These are phyloP conservation scores for Saccharomyces hybrid DNA, from an alignment of 1,139 yeast genomes.

Conservation along the genomic window DNA sequence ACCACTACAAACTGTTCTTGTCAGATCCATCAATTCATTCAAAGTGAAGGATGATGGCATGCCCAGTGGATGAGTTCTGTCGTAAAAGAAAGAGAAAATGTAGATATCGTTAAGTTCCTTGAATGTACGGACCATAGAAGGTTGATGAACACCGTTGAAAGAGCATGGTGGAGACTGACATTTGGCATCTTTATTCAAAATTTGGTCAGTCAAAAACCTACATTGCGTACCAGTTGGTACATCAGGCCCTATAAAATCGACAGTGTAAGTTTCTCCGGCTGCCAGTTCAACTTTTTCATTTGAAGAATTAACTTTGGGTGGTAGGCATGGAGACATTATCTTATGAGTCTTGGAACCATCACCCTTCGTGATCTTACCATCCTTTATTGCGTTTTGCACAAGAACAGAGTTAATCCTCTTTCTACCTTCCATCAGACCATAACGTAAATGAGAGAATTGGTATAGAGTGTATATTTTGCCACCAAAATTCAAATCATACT, in stretches of 20 bases:
- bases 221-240: conserved; percentile 66
- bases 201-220: conserved; percentile 71
- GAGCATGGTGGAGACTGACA: conserved; percentile 82
- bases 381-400: conserved; percentile 43
- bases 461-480: conserved; percentile 73
- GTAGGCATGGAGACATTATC: conserved; percentile 73
- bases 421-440: conserved; percentile 92
- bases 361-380: conserved; percentile 34
- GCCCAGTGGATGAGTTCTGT: conserved; percentile 86
- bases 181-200: conserved; percentile 72
- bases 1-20: conserved; percentile 82
- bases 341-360: conserved; percentile 40
- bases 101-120: conserved; percentile 64
- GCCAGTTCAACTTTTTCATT: conserved; percentile 52
- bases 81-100: conserved; percentile 90
- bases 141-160: conserved; percentile 95
- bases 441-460: conserved; percentile 92
- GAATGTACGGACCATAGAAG: conserved; percentile 74
- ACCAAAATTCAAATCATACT: conserved; percentile 73
- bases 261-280: conserved; percentile 46
- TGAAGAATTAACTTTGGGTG: conserved; percentile 57
- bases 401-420: conserved; percentile 64
- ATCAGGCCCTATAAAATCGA: conserved; percentile 68
- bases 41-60: conserved; percentile 87
- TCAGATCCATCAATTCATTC: conserved; percentile 73